A percentile compares a stretch with the other conserved stretches of the same genome.
phyloP scores from a whole-genome alignment of 108 stramenopile genomes.

The Halocafeteria seosinensis region DNA sequence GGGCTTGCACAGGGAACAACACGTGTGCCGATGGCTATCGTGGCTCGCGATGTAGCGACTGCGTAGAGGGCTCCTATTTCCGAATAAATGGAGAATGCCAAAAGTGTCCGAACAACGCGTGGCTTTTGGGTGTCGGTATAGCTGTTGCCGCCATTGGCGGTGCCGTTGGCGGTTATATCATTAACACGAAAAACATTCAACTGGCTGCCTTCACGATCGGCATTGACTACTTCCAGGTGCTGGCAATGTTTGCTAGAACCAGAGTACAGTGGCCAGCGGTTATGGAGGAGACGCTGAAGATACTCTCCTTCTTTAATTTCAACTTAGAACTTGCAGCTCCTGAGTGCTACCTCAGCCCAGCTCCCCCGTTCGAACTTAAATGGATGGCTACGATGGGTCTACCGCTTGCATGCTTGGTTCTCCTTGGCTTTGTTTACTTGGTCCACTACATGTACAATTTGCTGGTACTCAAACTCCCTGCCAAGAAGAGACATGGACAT shows the following conservation, averaged over 20 bases:
- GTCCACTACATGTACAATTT: neutral
- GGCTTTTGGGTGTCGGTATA: constrained; percentile 14
- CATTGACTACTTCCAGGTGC: constrained; percentile 23
- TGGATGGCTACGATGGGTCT: neutral
- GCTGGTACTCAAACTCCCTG: neutral
- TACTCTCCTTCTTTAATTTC: constrained; percentile 17
- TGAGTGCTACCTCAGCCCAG: constrained; percentile 17
- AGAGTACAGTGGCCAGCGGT: constrained; percentile 16
- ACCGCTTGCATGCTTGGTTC: neutral
- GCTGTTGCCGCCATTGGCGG: neutral
- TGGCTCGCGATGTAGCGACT: constrained; percentile 11
- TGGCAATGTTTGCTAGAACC: constrained; percentile 13
- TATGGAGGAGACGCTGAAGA: constrained; percentile 1
- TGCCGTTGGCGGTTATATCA: constrained; percentile 4
- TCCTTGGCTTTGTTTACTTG: neutral
- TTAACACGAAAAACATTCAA: constrained; percentile 20
- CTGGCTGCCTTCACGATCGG: constrained; percentile 15
- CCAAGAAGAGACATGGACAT: neutral
- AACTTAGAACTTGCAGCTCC: constrained; percentile 24
- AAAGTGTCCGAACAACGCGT: constrained; percentile 18
- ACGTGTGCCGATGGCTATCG: constrained; percentile 16
- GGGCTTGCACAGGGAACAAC: constrained; percentile 22
- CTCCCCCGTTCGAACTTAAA: constrained; percentile 15
- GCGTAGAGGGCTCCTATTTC: neutral
- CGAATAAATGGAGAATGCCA: constrained; percentile 15